Evolutionary conservation across 2,329 filamentous ascomycete genomes (phyloP), one percentile per base, ranked within the genome.

Genomic region (Sphaceloma murrayae): DNA sequence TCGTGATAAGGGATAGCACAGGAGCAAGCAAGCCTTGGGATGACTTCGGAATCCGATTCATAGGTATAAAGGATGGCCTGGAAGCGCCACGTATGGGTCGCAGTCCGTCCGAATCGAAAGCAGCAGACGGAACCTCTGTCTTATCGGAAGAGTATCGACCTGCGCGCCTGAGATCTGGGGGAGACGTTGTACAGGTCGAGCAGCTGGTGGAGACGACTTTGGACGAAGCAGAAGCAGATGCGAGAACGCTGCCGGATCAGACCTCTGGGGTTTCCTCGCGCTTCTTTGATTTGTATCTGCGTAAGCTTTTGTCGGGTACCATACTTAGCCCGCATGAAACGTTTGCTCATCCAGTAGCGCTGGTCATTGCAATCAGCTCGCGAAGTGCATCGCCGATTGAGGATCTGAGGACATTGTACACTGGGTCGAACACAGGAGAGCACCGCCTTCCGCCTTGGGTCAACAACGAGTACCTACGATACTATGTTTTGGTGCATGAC

Each of bases 401-500:
- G 59, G 83, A 91, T 46, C 70, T 98, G 32, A 74, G 88, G 45
- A 80, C 77, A 52, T 68, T 98, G 3, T 98, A 96, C 61, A 75
- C 77, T 38, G 82, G 85, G 52, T 91, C 86, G n/a, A 88, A 78
- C 51, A 77, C 80, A 47, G 87, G 86, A 8, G 76, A 81, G 29
- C 74, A 75, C 52, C 75, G 75, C 45, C 65, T 94, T 45, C 89
- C 89, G 0, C 69, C 75, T 14, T 98, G 89, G 83, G 83, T 95
- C 1, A 81, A 94, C 57, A 81, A 83, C 21, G 87, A 96, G 49
- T 98, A 91, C 61, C 68, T 98, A 51, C 77, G 91, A 51, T 98
- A 98, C 63, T 98, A 98, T 63, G 85, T 98, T 11, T 70, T 98
- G 31, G 82, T 98, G 13, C 91, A 98, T 56, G 91, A 98, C 54